Conservation (phyloP, 1,284 basidiomycete genomes). For the Fomes fomentarius region DNA sequence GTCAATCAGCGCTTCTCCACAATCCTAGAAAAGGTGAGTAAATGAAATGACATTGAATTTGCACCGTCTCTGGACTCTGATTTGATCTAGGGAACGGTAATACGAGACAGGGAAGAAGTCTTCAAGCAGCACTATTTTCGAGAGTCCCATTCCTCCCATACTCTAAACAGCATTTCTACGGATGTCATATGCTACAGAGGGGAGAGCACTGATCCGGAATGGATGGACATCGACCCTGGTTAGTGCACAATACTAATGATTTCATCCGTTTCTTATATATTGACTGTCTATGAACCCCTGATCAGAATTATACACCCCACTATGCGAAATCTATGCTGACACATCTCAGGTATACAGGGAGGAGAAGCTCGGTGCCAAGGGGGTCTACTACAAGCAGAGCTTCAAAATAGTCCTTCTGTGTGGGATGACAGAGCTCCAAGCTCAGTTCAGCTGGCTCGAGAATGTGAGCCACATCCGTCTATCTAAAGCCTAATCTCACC, state of each 20-base stretch:
- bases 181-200: conserved; percentile 50
- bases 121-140: conserved; percentile 11
- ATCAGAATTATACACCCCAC: conserved; percentile 38
- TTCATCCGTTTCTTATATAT: too few species aligned
- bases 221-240: conserved; percentile 52
- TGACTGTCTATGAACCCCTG: too few species aligned
- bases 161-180: conserved; percentile 31
- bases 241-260: too few species aligned
- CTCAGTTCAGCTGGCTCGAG: conserved; percentile 48
- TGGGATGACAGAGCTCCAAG: conserved; percentile 50
- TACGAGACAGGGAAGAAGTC: conserved; percentile 37
- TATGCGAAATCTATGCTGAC: conserved; percentile 49
- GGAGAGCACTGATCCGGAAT: conserved; percentile 37
- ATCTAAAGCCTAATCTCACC: too few species aligned
- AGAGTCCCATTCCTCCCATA: conserved; percentile 25
- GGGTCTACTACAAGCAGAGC: conserved; percentile 41
- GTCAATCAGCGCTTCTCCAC: conserved; percentile 37
- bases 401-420: conserved; percentile 53
- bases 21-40: conserved; percentile 37
- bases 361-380: conserved; percentile 15
- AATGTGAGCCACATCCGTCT: conserved; percentile 32
- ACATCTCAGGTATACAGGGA: conserved; percentile 36
- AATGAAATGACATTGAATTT: too few species aligned
- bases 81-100: conserved; percentile 36
- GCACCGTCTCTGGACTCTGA: too few species aligned